phyloP scores from a whole-genome alignment of 75 land plant species.

The Picea glauca region DNA sequence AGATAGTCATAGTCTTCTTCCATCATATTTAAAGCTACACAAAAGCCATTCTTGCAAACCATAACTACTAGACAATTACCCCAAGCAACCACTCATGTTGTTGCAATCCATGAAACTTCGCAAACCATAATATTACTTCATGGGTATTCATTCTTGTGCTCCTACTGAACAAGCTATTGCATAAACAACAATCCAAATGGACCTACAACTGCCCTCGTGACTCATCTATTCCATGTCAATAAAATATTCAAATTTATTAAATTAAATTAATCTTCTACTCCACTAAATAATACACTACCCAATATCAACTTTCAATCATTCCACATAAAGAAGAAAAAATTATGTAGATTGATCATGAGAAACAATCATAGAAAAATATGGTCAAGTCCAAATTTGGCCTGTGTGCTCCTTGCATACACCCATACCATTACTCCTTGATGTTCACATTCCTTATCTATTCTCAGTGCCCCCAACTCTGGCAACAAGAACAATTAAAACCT shows the following conservation, averaged over 20 bases:
- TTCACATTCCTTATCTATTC: background rate
- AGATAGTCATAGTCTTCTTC: too few relatives aligned
- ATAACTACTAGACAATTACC: background rate
- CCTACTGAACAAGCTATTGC: too few relatives aligned
- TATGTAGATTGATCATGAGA: background rate
- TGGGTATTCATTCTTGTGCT: too few relatives aligned
- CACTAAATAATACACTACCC: background rate
- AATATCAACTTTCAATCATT: background rate
- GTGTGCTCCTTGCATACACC: background rate
- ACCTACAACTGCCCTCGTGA: background rate
- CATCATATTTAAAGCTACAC: background rate
- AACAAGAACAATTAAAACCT: too few relatives aligned
- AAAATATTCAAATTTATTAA: background rate
- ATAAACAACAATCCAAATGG: background rate
- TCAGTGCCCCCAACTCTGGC: background rate
- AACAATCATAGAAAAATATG: background rate
- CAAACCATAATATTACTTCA: background rate
- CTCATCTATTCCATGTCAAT: background rate
- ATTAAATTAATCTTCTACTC: background rate
- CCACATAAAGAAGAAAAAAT: background rate
- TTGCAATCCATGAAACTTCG: constrained; percentile 1
- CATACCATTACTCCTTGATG: background rate
- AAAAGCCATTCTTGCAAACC: background rate
- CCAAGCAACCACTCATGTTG: background rate
- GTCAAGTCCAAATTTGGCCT: background rate